Percentiles rank a stretch among this genome's conserved stretches.
phyloP scores from a whole-genome alignment of 768 basidiomycete species.

The Hygrophorus pudorinus region DNA sequence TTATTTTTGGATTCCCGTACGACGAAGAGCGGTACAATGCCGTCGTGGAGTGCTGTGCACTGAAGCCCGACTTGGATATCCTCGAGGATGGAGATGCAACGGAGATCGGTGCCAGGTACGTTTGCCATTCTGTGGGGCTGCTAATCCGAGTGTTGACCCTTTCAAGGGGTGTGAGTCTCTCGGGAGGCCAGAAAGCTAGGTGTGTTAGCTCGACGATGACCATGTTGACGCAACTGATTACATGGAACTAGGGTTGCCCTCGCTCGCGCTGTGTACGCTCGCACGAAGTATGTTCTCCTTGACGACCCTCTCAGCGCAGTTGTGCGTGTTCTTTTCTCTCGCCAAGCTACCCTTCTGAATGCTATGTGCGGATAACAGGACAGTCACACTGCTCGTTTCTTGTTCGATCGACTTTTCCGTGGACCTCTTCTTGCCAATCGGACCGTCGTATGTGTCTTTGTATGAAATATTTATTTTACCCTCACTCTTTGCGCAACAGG shows the following conservation, averaged over 20 bases:
- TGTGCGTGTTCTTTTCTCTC: conserved; percentile 29
- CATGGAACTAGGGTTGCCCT: conserved; percentile 52
- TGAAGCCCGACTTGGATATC: conserved; percentile 71
- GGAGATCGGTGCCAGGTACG: conserved; percentile 66
- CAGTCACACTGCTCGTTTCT: conserved; percentile 53
- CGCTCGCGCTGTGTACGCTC: conserved; percentile 73
- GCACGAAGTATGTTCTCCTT: conserved; percentile 58
- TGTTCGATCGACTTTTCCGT: conserved; percentile 54
- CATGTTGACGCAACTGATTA: neutral
- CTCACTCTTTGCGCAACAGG: conserved; percentile 21
- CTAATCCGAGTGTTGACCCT: neutral
- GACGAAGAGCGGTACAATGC: conserved; percentile 66
- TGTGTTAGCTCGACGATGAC: conserved; percentile 11
- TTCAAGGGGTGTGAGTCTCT: conserved; percentile 58
- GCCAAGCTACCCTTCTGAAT: neutral
- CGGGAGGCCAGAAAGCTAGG: conserved; percentile 79
- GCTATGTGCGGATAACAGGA: conserved; percentile 28
- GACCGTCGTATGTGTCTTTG: conserved; percentile 40
- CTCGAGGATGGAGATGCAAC: conserved; percentile 82
- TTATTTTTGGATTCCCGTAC: conserved; percentile 65
- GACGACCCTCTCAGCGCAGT: conserved; percentile 81
- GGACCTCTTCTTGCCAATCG: conserved; percentile 58
- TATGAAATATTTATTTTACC: neutral
- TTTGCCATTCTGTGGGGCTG: conserved; percentile 2
- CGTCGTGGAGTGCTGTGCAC: conserved; percentile 79